These are phyloP conservation scores for Candolleomyces eurysporus DNA, from an alignment of 768 basidiomycete species.

Conservation along the genomic window DNA sequence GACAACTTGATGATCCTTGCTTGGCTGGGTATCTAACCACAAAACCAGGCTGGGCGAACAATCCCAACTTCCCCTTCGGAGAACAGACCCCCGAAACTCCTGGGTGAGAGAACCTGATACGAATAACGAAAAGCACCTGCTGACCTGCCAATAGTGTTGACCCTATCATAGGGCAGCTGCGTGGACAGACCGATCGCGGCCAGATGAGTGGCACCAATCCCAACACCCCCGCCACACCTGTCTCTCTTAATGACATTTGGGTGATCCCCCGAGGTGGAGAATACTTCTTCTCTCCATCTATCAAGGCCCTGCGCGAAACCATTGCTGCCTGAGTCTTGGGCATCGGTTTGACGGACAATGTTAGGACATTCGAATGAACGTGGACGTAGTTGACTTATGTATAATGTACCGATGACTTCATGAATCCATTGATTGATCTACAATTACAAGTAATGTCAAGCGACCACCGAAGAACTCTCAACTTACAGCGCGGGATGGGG, in stretches of 20 bases:
- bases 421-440: neutral
- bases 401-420: neutral
- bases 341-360: neutral
- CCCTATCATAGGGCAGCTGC: slow-evolving; percentile 42
- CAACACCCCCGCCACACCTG: slow-evolving; percentile 23
- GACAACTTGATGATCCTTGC: neutral
- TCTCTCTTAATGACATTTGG: slow-evolving; percentile 30
- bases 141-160: slow-evolving; percentile 35
- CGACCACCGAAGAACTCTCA: neutral
- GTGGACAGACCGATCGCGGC: slow-evolving; percentile 7
- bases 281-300: slow-evolving; percentile 52
- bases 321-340: neutral
- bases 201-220: slow-evolving; percentile 31
- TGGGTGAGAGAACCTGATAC: slow-evolving; percentile 21
- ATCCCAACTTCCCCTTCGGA: slow-evolving; percentile 31
- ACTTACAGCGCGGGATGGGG: neutral
- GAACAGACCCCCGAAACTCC: slow-evolving; percentile 25
- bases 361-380: neutral
- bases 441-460: neutral
- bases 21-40: neutral
- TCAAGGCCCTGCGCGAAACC: slow-evolving; percentile 39
- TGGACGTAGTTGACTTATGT: neutral
- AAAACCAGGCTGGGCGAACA: slow-evolving; percentile 37
- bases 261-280: slow-evolving; percentile 49
- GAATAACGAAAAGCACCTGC: neutral